Evolutionary conservation across 768 basidiomycete genomes (phyloP), one percentile per base, ranked within the genome.

Genomic region (Neoboletus subvelutipes): DNA sequence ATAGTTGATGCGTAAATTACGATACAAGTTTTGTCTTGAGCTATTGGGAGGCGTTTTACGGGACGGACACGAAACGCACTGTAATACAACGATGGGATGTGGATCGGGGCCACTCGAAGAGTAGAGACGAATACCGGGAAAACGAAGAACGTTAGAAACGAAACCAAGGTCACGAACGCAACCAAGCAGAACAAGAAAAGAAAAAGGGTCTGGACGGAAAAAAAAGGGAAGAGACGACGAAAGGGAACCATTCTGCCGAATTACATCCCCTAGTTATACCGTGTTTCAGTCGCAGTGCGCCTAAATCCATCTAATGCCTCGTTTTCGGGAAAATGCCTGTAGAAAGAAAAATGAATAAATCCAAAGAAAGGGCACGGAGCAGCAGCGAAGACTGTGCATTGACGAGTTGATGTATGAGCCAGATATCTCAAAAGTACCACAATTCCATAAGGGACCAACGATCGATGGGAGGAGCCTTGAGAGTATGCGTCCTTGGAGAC

Each of bases 1-100:
- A 71, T 71, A 71, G 69, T 71, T 71, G 66, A 71, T 65, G 51
- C 54, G 62, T 71, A 71, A 60, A 57, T 63, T 73, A 71, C 67
- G 67, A 59, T 70, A 70, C 69, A 72, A 20, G 49, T 50, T 61
- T 57, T 59, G 54, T 64, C 49, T 69, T 58, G 54, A 49, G 50
- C 54, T 60, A 59, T 52, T 40, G 34, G n/a, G 46, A 45, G n/a
- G 13, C 17, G 41, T 42, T 36, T 26, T 26, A 36, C 26, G 29
- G 47, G 12, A 52, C 41, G 43, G 31, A 36, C 41, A 46, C 41
- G 34, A 65, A 51, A 41, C 52, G 56, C n/a, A n/a, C 46, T 45
- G 58, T 56, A 60, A 58, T 66, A 70, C 63, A 65, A 65, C 26
- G 50, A 48, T 52, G 46, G 31, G 18, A 46, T 37, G 47, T 54